These are phyloP conservation scores for Zalaria obscura DNA, from an alignment of 2,329 filamentous ascomycete species.

Conservation along the genomic window DNA sequence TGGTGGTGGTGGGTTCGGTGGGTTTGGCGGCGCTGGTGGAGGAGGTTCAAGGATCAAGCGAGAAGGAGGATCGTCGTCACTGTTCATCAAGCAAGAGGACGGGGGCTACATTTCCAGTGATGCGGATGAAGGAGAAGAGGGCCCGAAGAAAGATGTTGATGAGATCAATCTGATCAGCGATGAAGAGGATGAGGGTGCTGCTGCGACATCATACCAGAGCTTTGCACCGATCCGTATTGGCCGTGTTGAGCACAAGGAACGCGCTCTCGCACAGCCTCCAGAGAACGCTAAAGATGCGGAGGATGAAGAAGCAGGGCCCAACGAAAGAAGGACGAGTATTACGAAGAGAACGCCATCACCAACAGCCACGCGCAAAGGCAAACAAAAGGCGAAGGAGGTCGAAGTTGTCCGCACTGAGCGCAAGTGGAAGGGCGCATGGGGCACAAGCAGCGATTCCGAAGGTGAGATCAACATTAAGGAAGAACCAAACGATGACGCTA, in stretches of 20 bases:
- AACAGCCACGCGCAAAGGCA: conserved; percentile 17
- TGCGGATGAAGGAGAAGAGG: conserved; percentile 34
- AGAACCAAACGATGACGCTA: conserved; percentile 32
- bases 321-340: conserved; percentile 2
- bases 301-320: neutral
- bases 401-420: conserved; percentile 27
- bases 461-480: conserved; percentile 32
- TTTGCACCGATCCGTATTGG: conserved; percentile 41
- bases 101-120: conserved; percentile 33
- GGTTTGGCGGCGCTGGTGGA: conserved; percentile 5
- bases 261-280: conserved; percentile 12
- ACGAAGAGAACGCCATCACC: conserved; percentile 3
- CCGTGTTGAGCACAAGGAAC: conserved; percentile 41
- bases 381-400: conserved; percentile 24
- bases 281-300: neutral
- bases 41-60: conserved; percentile 18
- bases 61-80: conserved; percentile 11
- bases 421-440: conserved; percentile 30
- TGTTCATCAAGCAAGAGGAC: conserved; percentile 15
- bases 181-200: conserved; percentile 24
- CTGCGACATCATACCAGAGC: conserved; percentile 11
- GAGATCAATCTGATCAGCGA: conserved; percentile 42
- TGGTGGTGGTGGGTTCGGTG: conserved; percentile 7
- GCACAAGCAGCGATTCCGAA: conserved; percentile 24
- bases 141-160: conserved; percentile 40